Conservation (phyloP, 331 rosid genomes). For the Prunus yedoensis region DNA sequence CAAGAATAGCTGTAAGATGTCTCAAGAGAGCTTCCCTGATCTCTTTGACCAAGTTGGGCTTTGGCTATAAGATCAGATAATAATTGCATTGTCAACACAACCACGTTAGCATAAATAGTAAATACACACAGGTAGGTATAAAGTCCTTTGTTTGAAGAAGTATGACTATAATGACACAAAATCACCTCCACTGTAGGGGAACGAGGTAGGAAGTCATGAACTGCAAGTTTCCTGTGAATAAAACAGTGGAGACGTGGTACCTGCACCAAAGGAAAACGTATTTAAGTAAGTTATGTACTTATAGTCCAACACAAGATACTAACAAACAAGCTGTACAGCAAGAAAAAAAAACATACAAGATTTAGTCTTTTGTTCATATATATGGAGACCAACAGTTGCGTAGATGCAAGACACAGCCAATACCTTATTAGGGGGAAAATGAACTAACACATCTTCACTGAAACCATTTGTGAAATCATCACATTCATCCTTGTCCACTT, state of each 20-base stretch:
- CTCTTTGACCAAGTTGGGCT: slow-evolving; percentile 51
- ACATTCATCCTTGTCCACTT: slow-evolving; percentile 37
- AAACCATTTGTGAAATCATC: slow-evolving; percentile 52
- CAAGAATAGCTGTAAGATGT: slow-evolving; percentile 73
- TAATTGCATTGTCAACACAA: slow-evolving; percentile 14
- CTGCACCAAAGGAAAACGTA: slow-evolving; percentile 30
- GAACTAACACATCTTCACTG: slow-evolving; percentile 53
- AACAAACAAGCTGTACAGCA: not conserved
- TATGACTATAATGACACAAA: not conserved
- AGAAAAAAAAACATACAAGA: not conserved
- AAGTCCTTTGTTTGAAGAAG: not conserved
- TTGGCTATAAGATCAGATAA: slow-evolving; percentile 42
- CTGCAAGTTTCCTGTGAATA: slow-evolving; percentile 66
- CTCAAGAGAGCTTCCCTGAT: slow-evolving; percentile 60
- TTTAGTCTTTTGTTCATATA: not conserved
- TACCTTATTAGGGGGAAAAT: slow-evolving; percentile 66
- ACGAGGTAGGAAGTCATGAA: slow-evolving; percentile 53
- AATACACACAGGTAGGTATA: not conserved
- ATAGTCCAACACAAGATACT: not conserved
- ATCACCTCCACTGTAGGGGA: slow-evolving; percentile 58
- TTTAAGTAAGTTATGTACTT: not conserved
- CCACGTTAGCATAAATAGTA: not conserved
- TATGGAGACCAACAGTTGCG: not conserved
- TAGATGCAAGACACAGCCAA: not conserved
- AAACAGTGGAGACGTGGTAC: slow-evolving; percentile 89